Evolutionary conservation across 495 filamentous ascomycete genomes (phyloP).

Genomic region (Hyphodiscus hymeniophilus): DNA sequence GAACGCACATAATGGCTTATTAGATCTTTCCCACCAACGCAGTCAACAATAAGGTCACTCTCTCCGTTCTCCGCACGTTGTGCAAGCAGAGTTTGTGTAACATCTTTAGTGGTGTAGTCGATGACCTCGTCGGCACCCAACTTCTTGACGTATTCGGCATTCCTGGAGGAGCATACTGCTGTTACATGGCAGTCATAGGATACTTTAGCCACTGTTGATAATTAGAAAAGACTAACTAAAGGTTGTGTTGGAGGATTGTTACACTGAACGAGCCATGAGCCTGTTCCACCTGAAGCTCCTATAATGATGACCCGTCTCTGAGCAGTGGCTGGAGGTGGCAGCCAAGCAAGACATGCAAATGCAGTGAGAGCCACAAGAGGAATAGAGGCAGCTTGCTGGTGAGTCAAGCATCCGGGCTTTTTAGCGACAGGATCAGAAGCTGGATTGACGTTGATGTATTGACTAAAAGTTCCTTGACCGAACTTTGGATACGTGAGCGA

Average conservation of each 20-base stretch:
- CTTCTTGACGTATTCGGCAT: slow-evolving; percentile 18
- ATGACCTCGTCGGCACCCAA: slow-evolving; percentile 27
- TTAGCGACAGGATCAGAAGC: slow-evolving; percentile 26
- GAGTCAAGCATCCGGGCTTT: slow-evolving; percentile 27
- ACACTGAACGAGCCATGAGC: slow-evolving; percentile 12
- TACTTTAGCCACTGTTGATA: slow-evolving; percentile 14
- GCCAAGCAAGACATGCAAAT: slow-evolving; percentile 32
- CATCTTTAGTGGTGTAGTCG: slow-evolving; percentile 23
- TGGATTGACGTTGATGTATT: slow-evolving; percentile 31
- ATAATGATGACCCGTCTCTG: slow-evolving; percentile 12
- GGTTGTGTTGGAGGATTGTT: slow-evolving; percentile 3
- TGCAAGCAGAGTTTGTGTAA: slow-evolving; percentile 4
- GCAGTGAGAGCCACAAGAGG: slow-evolving; percentile 33
- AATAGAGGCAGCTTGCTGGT: slow-evolving; percentile 30
- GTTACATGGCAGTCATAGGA: slow-evolving; percentile 22
- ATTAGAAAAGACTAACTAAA: neutral
- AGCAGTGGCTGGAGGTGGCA: slow-evolving; percentile 3
- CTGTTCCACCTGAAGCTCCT: slow-evolving; percentile 18
- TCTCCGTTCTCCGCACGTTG: neutral
- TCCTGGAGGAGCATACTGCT: slow-evolving; percentile 23
- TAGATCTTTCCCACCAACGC: slow-evolving; percentile 21
- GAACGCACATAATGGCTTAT: slow-evolving; percentile 14
- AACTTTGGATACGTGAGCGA: neutral
- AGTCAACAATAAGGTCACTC: slow-evolving; percentile 21
- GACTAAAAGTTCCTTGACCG: slow-evolving; percentile 26